Conservation (phyloP, 2,329 filamentous ascomycete genomes). For the Fusarium longipes region DNA sequence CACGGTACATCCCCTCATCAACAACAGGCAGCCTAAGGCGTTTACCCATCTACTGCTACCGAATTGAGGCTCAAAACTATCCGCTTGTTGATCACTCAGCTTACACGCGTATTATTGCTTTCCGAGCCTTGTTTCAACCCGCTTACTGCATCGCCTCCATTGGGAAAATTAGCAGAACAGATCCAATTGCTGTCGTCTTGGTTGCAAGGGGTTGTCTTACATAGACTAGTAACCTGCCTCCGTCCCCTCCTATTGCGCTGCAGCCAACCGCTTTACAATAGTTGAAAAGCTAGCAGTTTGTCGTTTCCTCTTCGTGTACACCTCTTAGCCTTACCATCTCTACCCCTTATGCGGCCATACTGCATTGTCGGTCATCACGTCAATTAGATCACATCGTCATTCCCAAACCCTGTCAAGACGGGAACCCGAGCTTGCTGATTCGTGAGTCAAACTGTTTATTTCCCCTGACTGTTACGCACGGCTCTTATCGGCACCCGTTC, state of each 20-base stretch:
- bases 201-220: slow-evolving; percentile 23
- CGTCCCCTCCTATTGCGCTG: slow-evolving; percentile 7
- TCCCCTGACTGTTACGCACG: slow-evolving; percentile 30
- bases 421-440: slow-evolving; percentile 35
- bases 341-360: slow-evolving; percentile 12
- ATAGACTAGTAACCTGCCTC: slow-evolving; percentile 13
- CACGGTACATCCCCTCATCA: background rate
- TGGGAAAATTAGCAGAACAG: slow-evolving; percentile 1
- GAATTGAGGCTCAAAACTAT: slow-evolving; percentile 16
- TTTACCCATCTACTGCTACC: background rate
- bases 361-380: slow-evolving; percentile 42
- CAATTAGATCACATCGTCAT: slow-evolving; percentile 44
- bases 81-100: slow-evolving; percentile 22
- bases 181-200: slow-evolving; percentile 20
- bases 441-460: slow-evolving; percentile 28
- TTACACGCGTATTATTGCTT: slow-evolving; percentile 23
- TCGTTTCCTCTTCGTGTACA: slow-evolving; percentile 10
- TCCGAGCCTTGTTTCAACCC: slow-evolving; percentile 22
- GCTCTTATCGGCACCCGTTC: slow-evolving; percentile 38
- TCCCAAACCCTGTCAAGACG: slow-evolving; percentile 36
- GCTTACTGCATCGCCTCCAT: slow-evolving; percentile 15
- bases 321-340: background rate
- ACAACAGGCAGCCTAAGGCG: background rate
- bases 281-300: slow-evolving; percentile 12
- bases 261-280: slow-evolving; percentile 13